A percentile compares a stretch with the other conserved stretches of the same genome.
phyloP scores from a whole-genome alignment of 495 filamentous ascomycete genomes.

The Penicillium manginii region DNA sequence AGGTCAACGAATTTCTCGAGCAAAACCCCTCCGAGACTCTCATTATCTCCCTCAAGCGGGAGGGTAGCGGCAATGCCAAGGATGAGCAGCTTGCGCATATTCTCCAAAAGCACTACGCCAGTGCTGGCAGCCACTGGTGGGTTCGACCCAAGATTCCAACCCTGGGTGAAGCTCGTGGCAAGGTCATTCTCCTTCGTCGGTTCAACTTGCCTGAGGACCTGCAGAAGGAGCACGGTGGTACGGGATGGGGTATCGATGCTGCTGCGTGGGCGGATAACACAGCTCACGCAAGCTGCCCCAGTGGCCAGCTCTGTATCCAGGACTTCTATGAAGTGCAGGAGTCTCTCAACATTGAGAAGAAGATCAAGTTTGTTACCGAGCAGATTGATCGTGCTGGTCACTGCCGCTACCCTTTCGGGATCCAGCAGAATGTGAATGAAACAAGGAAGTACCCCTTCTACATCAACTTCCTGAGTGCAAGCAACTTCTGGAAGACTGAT shows the following conservation, averaged over 20 bases:
- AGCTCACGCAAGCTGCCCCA: conserved; percentile 69
- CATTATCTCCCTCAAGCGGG: conserved; percentile 88
- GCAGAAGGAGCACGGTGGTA: conserved; percentile 60
- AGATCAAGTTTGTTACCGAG: conserved; percentile 71
- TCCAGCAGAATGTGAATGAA: conserved; percentile 34
- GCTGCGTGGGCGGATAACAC: conserved; percentile 89
- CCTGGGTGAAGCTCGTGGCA: conserved; percentile 79
- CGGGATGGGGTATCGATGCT: conserved; percentile 82
- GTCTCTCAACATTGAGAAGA: conserved; percentile 73
- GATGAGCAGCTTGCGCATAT: conserved; percentile 78
- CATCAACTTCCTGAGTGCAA: conserved; percentile 87
- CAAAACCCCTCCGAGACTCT: conserved; percentile 78
- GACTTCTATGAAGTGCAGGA: conserved; percentile 93
- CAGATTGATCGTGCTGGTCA: conserved; percentile 74
- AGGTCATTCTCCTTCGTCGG: conserved; percentile 83
- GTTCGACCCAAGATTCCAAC: conserved; percentile 77
- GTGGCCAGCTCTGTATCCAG: conserved; percentile 82
- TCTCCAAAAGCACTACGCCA: conserved; percentile 71
- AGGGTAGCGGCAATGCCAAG: conserved; percentile 78
- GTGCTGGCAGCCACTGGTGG: conserved; percentile 71
- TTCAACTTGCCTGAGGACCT: conserved; percentile 69
- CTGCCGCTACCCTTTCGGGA: conserved; percentile 46
- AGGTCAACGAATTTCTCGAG: conserved; percentile 74
- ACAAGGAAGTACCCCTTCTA: conserved; percentile 67
- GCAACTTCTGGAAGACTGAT: conserved; percentile 88